Evolutionary conservation across 2,329 filamentous ascomycete species (phyloP).

Genomic region (Aspergillus fructus): DNA sequence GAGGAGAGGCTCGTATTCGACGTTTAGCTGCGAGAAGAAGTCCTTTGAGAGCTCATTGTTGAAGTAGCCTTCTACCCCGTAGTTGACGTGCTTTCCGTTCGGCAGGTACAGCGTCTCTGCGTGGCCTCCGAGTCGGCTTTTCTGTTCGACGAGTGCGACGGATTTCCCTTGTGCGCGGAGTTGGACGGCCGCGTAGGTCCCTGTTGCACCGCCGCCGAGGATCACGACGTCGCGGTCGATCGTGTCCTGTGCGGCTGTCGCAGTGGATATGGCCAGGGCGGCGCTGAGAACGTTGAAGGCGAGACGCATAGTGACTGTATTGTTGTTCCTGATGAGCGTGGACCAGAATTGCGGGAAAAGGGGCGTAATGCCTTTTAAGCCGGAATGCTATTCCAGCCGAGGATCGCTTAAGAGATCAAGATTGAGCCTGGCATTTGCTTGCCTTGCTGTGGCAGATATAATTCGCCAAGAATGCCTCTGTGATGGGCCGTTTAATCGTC

Average conservation of each 20-base stretch:
- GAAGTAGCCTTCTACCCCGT: constrained; percentile 33
- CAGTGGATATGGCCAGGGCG: neutral
- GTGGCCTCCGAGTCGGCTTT: constrained; percentile 36
- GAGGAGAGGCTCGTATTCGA: constrained; percentile 18
- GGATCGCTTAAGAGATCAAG: too few species aligned
- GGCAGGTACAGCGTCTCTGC: constrained; percentile 31
- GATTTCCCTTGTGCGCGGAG: constrained; percentile 31
- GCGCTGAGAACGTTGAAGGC: neutral
- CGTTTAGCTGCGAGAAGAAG: constrained; percentile 30
- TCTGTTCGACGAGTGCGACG: constrained; percentile 37
- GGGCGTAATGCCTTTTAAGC: too few species aligned
- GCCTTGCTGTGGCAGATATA: too few species aligned
- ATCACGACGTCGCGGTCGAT: constrained; percentile 30
- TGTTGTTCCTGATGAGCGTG: neutral
- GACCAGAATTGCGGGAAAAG: too few species aligned
- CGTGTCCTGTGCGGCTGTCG: neutral
- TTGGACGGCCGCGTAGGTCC: constrained; percentile 34
- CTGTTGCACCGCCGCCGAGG: constrained; percentile 37
- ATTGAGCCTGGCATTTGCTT: too few species aligned
- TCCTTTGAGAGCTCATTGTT: constrained; percentile 30
- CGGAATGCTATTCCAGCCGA: too few species aligned
- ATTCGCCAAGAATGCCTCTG: too few species aligned
- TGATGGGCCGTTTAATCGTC: neutral
- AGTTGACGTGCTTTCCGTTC: constrained; percentile 31
- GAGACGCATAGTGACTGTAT: neutral